Evolutionary conservation across 2,329 filamentous ascomycete genomes (phyloP).

Genomic region (Tolypocladium inflatum): DNA sequence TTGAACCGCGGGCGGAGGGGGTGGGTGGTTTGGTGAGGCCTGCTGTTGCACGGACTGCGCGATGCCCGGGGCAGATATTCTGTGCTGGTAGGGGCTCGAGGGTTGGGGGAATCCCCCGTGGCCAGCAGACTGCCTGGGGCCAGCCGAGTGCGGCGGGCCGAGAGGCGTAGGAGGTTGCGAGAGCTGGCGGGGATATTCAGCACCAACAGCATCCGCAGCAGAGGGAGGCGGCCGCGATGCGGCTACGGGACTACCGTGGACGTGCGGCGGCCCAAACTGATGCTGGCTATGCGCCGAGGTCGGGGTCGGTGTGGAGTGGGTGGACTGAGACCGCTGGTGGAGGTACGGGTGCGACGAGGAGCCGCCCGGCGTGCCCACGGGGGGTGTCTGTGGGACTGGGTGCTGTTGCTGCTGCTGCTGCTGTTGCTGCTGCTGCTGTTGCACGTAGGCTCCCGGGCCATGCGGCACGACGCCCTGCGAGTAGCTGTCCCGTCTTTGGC

Average conservation of each 20-base stretch:
- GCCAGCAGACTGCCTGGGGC: slow-evolving; percentile 32
- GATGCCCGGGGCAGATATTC: slow-evolving; percentile 17
- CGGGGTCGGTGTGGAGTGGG: slow-evolving; percentile 51
- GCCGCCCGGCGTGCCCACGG: slow-evolving; percentile 32
- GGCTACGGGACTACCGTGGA: slow-evolving; percentile 43
- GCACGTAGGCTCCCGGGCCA: slow-evolving; percentile 29
- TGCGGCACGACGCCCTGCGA: slow-evolving; percentile 24
- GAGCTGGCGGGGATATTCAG: slow-evolving; percentile 35
- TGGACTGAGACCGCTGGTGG: slow-evolving; percentile 46
- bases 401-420: slow-evolving; percentile 22
- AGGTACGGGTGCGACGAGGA: slow-evolving; percentile 22
- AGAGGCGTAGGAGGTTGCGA: slow-evolving; percentile 46
- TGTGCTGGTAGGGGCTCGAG: slow-evolving; percentile 53
- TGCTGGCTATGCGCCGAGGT: slow-evolving; percentile 52
- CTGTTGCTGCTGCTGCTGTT: slow-evolving; percentile 25
- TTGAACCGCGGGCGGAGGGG: slow-evolving; percentile 3
- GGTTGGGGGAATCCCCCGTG: slow-evolving; percentile 35
- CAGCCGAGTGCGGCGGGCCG: slow-evolving; percentile 35
- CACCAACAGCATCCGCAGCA: slow-evolving; percentile 26
- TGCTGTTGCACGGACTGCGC: slow-evolving; percentile 22
- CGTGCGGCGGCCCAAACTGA: slow-evolving; percentile 39
- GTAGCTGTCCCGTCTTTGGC: slow-evolving; percentile 37
- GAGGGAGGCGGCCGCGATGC: slow-evolving; percentile 32
- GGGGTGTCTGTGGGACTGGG: slow-evolving; percentile 37
- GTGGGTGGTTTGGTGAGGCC: slow-evolving; percentile 11